Percentiles rank a stretch among this genome's conserved stretches.
Evolutionary conservation across 768 basidiomycete genomes (phyloP).

Genomic region (Boletus pseudopeckii): DNA sequence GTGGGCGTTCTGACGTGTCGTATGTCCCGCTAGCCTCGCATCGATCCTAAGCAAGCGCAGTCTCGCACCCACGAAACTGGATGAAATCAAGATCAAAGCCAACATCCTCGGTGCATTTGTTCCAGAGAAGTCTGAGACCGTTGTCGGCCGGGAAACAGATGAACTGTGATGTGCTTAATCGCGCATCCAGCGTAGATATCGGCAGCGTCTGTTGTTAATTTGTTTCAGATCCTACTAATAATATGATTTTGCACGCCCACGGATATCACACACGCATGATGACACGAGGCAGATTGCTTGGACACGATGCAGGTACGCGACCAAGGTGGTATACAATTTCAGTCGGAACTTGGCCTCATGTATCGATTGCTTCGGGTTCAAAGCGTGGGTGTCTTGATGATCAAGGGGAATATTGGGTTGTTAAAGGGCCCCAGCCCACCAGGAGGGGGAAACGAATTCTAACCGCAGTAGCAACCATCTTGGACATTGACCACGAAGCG

Average conservation of each 20-base stretch:
- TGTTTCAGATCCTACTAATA: slow-evolving; percentile 17
- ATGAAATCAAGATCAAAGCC: slow-evolving; percentile 89
- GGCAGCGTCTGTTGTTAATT: slow-evolving; percentile 16
- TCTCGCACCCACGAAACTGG: slow-evolving; percentile 75
- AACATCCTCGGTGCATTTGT: slow-evolving; percentile 77
- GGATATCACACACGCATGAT: neutral
- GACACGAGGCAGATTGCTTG: slow-evolving; percentile 21
- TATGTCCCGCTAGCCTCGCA: slow-evolving; percentile 47
- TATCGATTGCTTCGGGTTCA: slow-evolving; percentile 19
- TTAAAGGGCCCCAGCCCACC: slow-evolving; percentile 9
- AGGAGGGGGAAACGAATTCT: neutral
- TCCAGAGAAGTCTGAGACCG: slow-evolving; percentile 35
- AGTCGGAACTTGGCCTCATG: slow-evolving; percentile 28
- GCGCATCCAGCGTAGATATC: slow-evolving; percentile 9
- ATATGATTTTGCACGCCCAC: slow-evolving; percentile 3
- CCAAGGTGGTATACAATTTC: slow-evolving; percentile 1
- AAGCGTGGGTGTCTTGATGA: slow-evolving; percentile 9
- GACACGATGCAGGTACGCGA: slow-evolving; percentile 26
- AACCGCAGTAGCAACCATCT: neutral
- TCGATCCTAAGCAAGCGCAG: slow-evolving; percentile 76
- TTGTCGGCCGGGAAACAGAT: slow-evolving; percentile 31
- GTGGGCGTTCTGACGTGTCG: slow-evolving; percentile 5
- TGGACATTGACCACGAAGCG: slow-evolving; percentile 9
- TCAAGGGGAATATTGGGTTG: slow-evolving; percentile 4
- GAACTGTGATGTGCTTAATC: slow-evolving; percentile 40